Conservation (phyloP, 148 eudicot genomes). For the Silene conica region DNA sequence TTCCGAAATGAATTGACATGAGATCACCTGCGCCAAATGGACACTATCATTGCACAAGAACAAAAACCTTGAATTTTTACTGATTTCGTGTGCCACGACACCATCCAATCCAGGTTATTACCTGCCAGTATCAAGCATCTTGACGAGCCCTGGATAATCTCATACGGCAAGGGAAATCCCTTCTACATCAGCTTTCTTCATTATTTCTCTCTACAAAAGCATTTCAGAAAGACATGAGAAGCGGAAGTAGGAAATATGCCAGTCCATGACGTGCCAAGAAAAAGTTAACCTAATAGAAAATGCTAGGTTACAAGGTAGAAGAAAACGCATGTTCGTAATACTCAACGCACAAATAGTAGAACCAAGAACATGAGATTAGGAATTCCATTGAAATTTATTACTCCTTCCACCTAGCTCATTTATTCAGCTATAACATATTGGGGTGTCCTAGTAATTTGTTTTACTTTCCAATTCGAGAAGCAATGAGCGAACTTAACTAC, state of each 20-base stretch:
- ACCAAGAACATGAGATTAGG: too few relatives aligned
- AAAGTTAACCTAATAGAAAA: neutral
- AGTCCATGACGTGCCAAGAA: neutral
- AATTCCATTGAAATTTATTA: neutral
- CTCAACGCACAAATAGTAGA: too few relatives aligned
- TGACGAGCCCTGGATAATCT: neutral
- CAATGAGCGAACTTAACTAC: too few relatives aligned
- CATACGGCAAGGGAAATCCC: slow-evolving; percentile 31
- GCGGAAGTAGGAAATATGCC: neutral
- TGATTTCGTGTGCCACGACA: neutral
- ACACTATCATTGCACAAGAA: neutral
- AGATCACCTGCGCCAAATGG: neutral
- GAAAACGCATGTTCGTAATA: neutral
- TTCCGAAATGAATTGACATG: neutral
- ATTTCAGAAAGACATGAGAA: slow-evolving; percentile 3
- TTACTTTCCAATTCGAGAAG: too few relatives aligned
- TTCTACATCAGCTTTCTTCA: slow-evolving; percentile 45
- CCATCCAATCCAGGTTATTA: neutral
- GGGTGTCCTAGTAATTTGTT: too few relatives aligned
- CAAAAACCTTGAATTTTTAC: neutral
- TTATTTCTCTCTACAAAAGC: slow-evolving; percentile 48
- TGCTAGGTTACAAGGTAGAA: neutral
- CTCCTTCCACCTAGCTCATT: too few relatives aligned
- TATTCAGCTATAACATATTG: too few relatives aligned
- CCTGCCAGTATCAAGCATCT: neutral